Conservation (phyloP, 1,284 basidiomycete genomes). For the Moesziomyces sp. region DNA sequence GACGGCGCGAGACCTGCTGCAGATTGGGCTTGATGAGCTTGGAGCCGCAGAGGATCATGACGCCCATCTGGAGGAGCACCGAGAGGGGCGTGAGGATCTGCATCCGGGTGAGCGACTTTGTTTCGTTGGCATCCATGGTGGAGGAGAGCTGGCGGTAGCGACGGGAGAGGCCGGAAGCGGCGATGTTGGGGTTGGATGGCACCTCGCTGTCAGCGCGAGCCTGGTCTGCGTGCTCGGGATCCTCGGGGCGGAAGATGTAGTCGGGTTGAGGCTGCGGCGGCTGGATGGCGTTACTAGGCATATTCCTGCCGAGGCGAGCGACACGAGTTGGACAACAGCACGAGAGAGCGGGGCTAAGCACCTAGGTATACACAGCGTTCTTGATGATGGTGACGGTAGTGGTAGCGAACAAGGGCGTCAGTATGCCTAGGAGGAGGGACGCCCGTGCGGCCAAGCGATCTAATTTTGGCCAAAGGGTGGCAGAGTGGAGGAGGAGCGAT, state of each 20-base stretch:
- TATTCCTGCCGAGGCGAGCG: slow-evolving; percentile 7
- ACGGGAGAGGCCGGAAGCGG: slow-evolving; percentile 20
- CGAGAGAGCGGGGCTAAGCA: not conserved
- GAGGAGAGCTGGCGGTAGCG: slow-evolving; percentile 37
- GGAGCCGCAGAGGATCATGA: slow-evolving; percentile 48
- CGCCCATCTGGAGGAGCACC: slow-evolving; percentile 48
- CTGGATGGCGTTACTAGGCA: slow-evolving; percentile 25
- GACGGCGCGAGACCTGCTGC: slow-evolving; percentile 55
- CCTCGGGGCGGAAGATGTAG: slow-evolving; percentile 53
- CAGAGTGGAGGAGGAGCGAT: slow-evolving; percentile 3
- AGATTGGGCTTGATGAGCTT: slow-evolving; percentile 49
- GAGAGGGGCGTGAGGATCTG: slow-evolving; percentile 52
- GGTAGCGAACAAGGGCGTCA: not conserved
- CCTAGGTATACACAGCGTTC: not conserved
- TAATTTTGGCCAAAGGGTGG: slow-evolving; percentile 12
- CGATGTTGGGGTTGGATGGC: slow-evolving; percentile 18
- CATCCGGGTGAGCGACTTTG: slow-evolving; percentile 45
- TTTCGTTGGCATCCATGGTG: slow-evolving; percentile 42
- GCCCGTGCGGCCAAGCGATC: not conserved
- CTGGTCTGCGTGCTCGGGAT: slow-evolving; percentile 42
- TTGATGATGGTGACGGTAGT: not conserved
- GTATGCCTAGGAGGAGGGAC: not conserved
- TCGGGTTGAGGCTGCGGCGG: slow-evolving; percentile 65
- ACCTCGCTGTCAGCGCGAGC: slow-evolving; percentile 21
- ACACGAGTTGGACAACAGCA: slow-evolving; percentile 1